A percentile compares a stretch with the other conserved stretches of the same genome.
phyloP scores from a whole-genome alignment of 2,329 filamentous ascomycete species.

The Rhynchosporium secalis region DNA sequence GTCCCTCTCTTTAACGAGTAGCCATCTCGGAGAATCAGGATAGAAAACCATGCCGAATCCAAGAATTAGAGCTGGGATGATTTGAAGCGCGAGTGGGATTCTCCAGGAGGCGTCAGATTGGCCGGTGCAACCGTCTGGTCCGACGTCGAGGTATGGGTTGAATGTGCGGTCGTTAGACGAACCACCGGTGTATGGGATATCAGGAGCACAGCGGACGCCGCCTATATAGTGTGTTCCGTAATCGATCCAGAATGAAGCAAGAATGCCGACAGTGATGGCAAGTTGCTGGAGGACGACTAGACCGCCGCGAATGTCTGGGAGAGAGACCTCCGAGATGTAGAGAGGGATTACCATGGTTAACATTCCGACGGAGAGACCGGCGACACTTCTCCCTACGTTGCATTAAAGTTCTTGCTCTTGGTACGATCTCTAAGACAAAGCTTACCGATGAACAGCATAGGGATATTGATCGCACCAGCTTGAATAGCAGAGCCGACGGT shows the following conservation, averaged over 20 bases:
- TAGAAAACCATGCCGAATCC: constrained; percentile 59
- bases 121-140: constrained; percentile 29
- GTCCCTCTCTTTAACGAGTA: constrained; percentile 56
- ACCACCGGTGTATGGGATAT: constrained; percentile 30
- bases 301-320: constrained; percentile 35
- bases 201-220: constrained; percentile 29
- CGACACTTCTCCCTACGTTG: constrained; percentile 46
- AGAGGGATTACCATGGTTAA: constrained; percentile 50
- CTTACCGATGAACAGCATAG: constrained; percentile 44
- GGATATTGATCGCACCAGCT: constrained; percentile 38
- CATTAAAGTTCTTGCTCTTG: too few species aligned
- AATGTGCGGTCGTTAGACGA: constrained; percentile 23
- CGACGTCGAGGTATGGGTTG: constrained; percentile 29
- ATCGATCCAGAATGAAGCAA: constrained; percentile 37
- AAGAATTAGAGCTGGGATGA: constrained; percentile 54
- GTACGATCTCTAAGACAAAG: too few species aligned
- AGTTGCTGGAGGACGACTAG: constrained; percentile 37
- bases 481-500: constrained; percentile 39
- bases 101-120: constrained; percentile 54
- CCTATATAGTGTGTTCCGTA: constrained; percentile 37
- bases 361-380: constrained; percentile 50
- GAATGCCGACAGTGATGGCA: constrained; percentile 36
- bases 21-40: constrained; percentile 59
- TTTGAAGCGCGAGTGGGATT: constrained; percentile 56
- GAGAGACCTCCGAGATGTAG: constrained; percentile 42